Conservation (phyloP, 805 yeast species). For the Saturnispora silvae region DNA sequence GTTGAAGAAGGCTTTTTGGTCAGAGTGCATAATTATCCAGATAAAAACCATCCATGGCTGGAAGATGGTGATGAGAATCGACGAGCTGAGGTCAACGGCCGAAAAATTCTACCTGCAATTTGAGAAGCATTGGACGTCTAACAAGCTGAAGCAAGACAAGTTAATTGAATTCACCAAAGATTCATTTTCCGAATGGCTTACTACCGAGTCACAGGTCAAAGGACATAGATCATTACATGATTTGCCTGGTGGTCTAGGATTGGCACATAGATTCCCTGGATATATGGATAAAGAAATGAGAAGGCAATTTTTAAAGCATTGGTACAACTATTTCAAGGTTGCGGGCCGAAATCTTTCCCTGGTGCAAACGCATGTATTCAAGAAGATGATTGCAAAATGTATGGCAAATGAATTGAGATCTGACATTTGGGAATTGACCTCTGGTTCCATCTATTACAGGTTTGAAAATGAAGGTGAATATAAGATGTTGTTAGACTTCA, state of each 20-base stretch:
- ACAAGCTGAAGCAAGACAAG: constrained; percentile 35
- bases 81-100: constrained; percentile 68
- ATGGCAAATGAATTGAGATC: constrained; percentile 92
- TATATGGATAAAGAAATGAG: constrained; percentile 54
- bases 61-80: constrained; percentile 55
- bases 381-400: constrained; percentile 79
- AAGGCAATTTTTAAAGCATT: constrained; percentile 65
- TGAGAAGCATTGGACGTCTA: constrained; percentile 6
- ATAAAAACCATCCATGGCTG: constrained; percentile 58
- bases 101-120: constrained; percentile 49
- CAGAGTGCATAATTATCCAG: constrained; percentile 70
- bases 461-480: constrained; percentile 55
- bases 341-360: constrained; percentile 80
- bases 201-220: constrained; percentile 20
- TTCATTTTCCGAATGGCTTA: constrained; percentile 75
- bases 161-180: constrained; percentile 57
- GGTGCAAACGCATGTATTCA: constrained; percentile 64
- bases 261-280: constrained; percentile 80
- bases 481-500: constrained; percentile 43
- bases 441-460: constrained; percentile 75
- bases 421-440: constrained; percentile 88
- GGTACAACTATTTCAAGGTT: constrained; percentile 83
- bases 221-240: constrained; percentile 7
- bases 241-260: constrained; percentile 69
- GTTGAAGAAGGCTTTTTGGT: constrained; percentile 75